Conservation (phyloP, 306 rosid species). For the Corylus avellana region DNA sequence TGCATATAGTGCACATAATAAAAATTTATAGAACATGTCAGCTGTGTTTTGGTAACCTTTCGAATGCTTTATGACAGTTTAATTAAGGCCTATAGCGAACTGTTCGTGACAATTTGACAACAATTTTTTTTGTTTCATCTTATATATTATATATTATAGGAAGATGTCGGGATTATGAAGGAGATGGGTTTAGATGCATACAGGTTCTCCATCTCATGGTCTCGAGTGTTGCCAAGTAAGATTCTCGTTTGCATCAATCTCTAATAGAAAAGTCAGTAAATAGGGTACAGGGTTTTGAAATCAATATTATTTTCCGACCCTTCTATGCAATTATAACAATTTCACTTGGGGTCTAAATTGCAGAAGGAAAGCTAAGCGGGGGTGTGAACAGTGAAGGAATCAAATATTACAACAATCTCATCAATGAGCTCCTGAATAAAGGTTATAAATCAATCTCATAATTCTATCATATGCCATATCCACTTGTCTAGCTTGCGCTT, state of each 20-base stretch:
- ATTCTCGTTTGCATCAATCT: background rate
- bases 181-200: slow-evolving; percentile 58
- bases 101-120: background rate
- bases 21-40: background rate
- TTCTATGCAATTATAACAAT: background rate
- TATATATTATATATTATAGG: slow-evolving; percentile 25
- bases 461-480: background rate
- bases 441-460: background rate
- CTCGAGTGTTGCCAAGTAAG: slow-evolving; percentile 71
- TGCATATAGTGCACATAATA: background rate
- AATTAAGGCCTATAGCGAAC: background rate
- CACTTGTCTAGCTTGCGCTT: background rate
- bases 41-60: no score
- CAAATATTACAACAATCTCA: slow-evolving; percentile 40
- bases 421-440: slow-evolving; percentile 32
- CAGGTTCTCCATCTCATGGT: slow-evolving; percentile 73
- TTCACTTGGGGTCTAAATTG: background rate
- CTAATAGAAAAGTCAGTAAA: no score
- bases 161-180: slow-evolving; percentile 63
- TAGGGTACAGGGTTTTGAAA: no score
- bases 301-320: no score
- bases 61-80: background rate
- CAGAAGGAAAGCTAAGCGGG: slow-evolving; percentile 47
- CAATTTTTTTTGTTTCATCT: background rate
- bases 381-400: slow-evolving; percentile 52